phyloP scores from a whole-genome alignment of 192 early-diverging fungal species.

The Gigaspora rosea region DNA sequence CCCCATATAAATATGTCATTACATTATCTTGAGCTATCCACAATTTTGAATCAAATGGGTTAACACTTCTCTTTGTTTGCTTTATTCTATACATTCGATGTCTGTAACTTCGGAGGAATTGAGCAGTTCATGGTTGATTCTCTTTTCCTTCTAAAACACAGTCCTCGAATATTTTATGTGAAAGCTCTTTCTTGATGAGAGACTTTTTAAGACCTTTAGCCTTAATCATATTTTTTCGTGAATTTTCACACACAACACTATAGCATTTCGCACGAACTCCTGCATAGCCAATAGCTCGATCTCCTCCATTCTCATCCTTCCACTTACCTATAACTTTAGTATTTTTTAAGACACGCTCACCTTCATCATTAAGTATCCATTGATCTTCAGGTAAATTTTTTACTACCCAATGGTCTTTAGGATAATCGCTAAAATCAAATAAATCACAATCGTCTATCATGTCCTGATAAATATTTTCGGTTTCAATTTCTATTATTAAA shows the following conservation, averaged over 20 bases:
- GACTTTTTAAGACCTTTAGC: conserved; percentile 25
- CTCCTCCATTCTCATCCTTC: too few relatives aligned
- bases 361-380: too few relatives aligned
- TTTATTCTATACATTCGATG: too few relatives aligned
- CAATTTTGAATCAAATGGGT: conserved; percentile 26
- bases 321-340: too few relatives aligned
- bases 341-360: too few relatives aligned
- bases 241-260: too few relatives aligned
- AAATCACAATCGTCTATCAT: conserved; percentile 29
- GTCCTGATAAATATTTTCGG: conserved; percentile 27
- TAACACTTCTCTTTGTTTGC: too few relatives aligned
- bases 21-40: conserved; percentile 11
- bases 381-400: too few relatives aligned
- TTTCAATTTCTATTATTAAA: conserved; percentile 30
- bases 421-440: conserved; percentile 28
- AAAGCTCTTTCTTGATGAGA: conserved; percentile 26
- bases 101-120: too few relatives aligned
- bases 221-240: conserved; percentile 27
- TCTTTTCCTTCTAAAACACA: conserved; percentile 31
- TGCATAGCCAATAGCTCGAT: too few relatives aligned
- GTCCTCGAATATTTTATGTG: conserved; percentile 31
- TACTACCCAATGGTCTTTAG: conserved; percentile 26
- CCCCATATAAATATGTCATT: conserved; percentile 25
- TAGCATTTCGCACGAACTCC: too few relatives aligned
- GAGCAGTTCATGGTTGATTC: conserved; percentile 18